Evolutionary conservation across 345 rosid genomes (phyloP).

Genomic region (Brassica rapa): DNA sequence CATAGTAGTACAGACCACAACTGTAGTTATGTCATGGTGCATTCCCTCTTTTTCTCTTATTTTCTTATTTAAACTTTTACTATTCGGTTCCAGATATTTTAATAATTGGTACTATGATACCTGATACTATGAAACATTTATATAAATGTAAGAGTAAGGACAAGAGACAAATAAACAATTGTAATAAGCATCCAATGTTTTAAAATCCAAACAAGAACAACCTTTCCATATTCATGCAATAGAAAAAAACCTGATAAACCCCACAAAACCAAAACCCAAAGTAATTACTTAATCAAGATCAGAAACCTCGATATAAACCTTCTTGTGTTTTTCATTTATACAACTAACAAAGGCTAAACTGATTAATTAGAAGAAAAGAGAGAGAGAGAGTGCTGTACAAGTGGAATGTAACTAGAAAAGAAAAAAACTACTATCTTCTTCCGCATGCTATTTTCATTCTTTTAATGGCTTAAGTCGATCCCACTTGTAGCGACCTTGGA

Average conservation of each 20-base stretch:
- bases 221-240: conserved; percentile 18
- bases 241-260: too few species aligned
- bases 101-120: conserved; percentile 10
- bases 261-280: neutral
- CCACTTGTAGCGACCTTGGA: conserved; percentile 77
- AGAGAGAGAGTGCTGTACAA: conserved; percentile 21
- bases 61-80: neutral
- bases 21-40: conserved; percentile 31
- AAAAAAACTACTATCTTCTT: neutral
- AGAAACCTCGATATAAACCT: neutral
- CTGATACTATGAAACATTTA: conserved; percentile 22
- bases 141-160: neutral
- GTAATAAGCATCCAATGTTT: conserved; percentile 37
- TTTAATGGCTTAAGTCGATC: conserved; percentile 45
- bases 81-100: conserved; percentile 11
- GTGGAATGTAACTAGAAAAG: conserved; percentile 1
- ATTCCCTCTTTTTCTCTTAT: conserved; percentile 1
- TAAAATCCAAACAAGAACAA: conserved; percentile 17
- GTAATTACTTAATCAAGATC: conserved; percentile 7
- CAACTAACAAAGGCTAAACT: conserved; percentile 6
- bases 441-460: neutral
- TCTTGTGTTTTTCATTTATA: conserved; percentile 9
- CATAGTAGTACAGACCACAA: conserved; percentile 14
- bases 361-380: neutral
- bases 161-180: neutral